A percentile compares a stretch with the other conserved stretches of the same genome.
These are phyloP conservation scores for Trichosanthes truncata DNA, from an alignment of 306 rosid genomes.

Conservation along the genomic window DNA sequence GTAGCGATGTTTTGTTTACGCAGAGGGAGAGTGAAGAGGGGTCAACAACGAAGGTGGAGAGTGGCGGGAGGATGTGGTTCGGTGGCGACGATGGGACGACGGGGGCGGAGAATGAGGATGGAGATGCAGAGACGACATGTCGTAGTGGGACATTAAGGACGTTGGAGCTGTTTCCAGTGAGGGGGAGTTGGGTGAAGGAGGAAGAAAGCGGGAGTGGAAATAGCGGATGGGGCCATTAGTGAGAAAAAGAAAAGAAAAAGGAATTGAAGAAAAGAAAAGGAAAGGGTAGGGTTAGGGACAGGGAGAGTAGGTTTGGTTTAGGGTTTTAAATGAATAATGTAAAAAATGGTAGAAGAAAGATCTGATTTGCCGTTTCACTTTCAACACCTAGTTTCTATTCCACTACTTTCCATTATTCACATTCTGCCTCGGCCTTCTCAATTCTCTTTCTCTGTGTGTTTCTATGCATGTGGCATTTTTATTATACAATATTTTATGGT, in stretches of 20 bases:
- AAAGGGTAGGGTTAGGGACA: neutral
- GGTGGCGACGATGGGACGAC: conserved; percentile 35
- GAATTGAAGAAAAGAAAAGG: neutral
- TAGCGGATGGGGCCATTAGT: neutral
- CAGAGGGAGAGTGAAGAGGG: conserved; percentile 23
- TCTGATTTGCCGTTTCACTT: neutral
- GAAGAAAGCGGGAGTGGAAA: conserved; percentile 20
- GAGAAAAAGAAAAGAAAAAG: too few relatives aligned
- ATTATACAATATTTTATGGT: too few relatives aligned
- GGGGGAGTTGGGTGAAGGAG: conserved; percentile 44
- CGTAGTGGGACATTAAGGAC: conserved; percentile 44
- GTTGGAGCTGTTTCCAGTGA: conserved; percentile 77
- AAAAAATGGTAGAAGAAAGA: neutral
- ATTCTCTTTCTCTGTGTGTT: neutral
- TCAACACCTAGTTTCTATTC: neutral
- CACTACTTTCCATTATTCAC: neutral
- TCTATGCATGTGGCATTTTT: neutral
- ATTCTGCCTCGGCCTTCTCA: neutral
- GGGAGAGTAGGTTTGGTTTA: neutral
- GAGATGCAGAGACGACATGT: conserved; percentile 16
- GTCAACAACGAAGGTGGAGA: conserved; percentile 27
- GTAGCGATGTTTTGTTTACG: neutral
- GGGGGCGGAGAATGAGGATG: conserved; percentile 29
- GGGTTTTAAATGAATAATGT: neutral
- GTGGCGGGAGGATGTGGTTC: conserved; percentile 16